A percentile compares a stretch with the other conserved stretches of the same genome.
Conservation (phyloP, 1,139 yeast genomes). For the Candida sanyaensis region DNA sequence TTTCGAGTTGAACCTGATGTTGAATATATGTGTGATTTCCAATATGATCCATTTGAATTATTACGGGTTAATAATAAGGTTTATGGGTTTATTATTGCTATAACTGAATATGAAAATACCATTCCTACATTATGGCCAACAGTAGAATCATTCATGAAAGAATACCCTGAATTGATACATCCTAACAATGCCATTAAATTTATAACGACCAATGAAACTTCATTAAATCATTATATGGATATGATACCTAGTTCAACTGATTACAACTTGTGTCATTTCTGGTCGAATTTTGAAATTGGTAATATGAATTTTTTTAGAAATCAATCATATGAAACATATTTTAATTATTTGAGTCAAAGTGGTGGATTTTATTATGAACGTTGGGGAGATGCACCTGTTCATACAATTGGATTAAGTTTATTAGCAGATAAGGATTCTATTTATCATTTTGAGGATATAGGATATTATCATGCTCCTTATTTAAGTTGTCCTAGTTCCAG, state of each 20-base stretch:
- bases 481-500: slow-evolving; percentile 71
- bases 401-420: slow-evolving; percentile 71
- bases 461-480: slow-evolving; percentile 84
- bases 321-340: slow-evolving; percentile 65
- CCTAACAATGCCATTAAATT: slow-evolving; percentile 70
- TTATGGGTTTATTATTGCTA: slow-evolving; percentile 47
- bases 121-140: slow-evolving; percentile 78
- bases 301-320: slow-evolving; percentile 78
- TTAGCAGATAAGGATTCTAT: slow-evolving; percentile 68
- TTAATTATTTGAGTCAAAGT: slow-evolving; percentile 63
- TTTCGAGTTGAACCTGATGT: slow-evolving; percentile 52
- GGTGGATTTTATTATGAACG: slow-evolving; percentile 92
- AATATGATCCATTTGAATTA: slow-evolving; percentile 46
- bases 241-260: slow-evolving; percentile 36
- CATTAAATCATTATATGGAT: slow-evolving; percentile 29
- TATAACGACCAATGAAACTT: slow-evolving; percentile 59
- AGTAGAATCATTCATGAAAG: slow-evolving; percentile 62
- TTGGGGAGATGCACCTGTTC: slow-evolving; percentile 99
- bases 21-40: slow-evolving; percentile 50
- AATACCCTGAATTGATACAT: slow-evolving; percentile 64
- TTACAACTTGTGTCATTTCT: slow-evolving; percentile 91
- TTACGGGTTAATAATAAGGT: slow-evolving; percentile 36
- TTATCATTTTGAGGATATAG: slow-evolving; percentile 90
- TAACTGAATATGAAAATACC: slow-evolving; percentile 48
- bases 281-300: slow-evolving; percentile 94